Evolutionary conservation across 495 filamentous ascomycete species (phyloP).

Genomic region (Trichoderma erinaceum): DNA sequence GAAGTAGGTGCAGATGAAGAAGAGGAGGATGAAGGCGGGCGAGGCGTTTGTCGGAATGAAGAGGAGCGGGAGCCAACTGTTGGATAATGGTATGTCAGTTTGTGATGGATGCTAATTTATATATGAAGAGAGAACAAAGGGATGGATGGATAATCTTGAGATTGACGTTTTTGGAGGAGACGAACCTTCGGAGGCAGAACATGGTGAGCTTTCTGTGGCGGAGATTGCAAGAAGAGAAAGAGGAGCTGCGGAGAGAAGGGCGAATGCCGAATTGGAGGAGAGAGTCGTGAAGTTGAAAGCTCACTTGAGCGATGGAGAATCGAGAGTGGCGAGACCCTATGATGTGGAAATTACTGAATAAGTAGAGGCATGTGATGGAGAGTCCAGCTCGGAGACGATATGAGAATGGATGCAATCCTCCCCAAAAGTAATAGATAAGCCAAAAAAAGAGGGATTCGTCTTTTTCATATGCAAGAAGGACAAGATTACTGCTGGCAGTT

Average conservation of each 20-base stretch:
- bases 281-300: too few relatives aligned
- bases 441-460: too few relatives aligned
- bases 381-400: too few relatives aligned
- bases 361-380: too few relatives aligned
- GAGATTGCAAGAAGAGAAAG: background rate
- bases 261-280: too few relatives aligned
- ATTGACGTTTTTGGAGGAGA: background rate
- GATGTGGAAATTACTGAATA: too few relatives aligned
- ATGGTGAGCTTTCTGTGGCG: slow-evolving; percentile 35
- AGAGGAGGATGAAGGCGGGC: slow-evolving; percentile 80
- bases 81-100: background rate
- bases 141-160: background rate
- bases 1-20: slow-evolving; percentile 84
- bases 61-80: slow-evolving; percentile 64
- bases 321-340: too few relatives aligned
- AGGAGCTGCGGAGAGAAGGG: background rate
- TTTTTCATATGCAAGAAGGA: too few relatives aligned
- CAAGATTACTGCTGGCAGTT: too few relatives aligned
- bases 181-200: slow-evolving; percentile 81
- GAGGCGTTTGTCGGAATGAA: slow-evolving; percentile 75
- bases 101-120: background rate
- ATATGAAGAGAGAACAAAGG: background rate
- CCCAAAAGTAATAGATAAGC: too few relatives aligned
- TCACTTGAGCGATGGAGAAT: too few relatives aligned
- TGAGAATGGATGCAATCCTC: too few relatives aligned